phyloP scores from a whole-genome alignment of 768 basidiomycete genomes.

The Multifurca ochricompacta region DNA sequence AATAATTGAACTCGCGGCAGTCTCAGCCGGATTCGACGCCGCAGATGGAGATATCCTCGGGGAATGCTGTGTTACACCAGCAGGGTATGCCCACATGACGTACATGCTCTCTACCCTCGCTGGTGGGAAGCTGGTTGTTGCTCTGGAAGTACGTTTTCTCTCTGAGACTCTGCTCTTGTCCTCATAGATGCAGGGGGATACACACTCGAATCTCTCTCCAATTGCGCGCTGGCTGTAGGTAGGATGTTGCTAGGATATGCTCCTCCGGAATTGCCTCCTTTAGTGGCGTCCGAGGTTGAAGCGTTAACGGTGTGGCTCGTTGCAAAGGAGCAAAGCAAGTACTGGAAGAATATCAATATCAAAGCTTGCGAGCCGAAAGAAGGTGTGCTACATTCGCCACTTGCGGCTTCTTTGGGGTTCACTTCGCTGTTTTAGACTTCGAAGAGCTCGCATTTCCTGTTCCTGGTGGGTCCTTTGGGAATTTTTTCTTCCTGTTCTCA shows the following conservation, averaged over 20 bases:
- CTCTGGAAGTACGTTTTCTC: slow-evolving; percentile 68
- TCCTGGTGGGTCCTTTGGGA: slow-evolving; percentile 40
- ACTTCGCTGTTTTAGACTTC: slow-evolving; percentile 36
- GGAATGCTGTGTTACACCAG: slow-evolving; percentile 83
- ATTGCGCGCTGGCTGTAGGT: slow-evolving; percentile 81
- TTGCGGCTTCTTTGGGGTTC: background rate
- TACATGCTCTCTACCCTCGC: slow-evolving; percentile 91
- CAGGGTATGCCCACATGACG: slow-evolving; percentile 97
- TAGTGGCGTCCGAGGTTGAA: slow-evolving; percentile 70
- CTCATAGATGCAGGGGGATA: slow-evolving; percentile 73
- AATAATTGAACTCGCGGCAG: slow-evolving; percentile 34
- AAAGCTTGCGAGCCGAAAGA: slow-evolving; percentile 77
- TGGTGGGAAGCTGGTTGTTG: slow-evolving; percentile 82
- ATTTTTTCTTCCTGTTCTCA: background rate
- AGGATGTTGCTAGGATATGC: slow-evolving; percentile 84
- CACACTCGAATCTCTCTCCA: slow-evolving; percentile 81
- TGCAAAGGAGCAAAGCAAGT: slow-evolving; percentile 77
- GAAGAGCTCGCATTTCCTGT: slow-evolving; percentile 59
- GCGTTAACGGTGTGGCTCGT: slow-evolving; percentile 90
- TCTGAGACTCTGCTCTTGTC: background rate
- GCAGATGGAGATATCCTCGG: slow-evolving; percentile 90
- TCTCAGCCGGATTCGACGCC: slow-evolving; percentile 97
- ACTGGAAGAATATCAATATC: slow-evolving; percentile 83
- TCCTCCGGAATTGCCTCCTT: slow-evolving; percentile 63
- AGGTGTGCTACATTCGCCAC: slow-evolving; percentile 36